These are phyloP conservation scores for Pythium folliculosum DNA, from an alignment of 352 stramenopile species.

Conservation along the genomic window DNA sequence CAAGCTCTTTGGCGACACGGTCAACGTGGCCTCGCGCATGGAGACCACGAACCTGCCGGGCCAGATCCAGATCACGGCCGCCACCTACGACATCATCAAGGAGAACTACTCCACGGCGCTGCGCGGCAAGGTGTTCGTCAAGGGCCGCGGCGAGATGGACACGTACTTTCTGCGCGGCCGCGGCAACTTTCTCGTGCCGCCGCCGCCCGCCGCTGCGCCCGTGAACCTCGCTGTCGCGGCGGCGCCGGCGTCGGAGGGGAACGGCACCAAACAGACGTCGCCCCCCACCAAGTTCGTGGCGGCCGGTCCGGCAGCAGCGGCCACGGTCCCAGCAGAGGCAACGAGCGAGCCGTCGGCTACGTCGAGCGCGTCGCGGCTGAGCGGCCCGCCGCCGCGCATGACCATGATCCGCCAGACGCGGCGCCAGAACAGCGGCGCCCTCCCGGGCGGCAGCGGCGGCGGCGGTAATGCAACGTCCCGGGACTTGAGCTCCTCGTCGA, in stretches of 20 bases:
- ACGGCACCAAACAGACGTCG: no score
- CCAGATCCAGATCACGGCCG: slow-evolving; percentile 82
- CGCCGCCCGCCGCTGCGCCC: slow-evolving; percentile 22
- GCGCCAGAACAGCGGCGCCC: slow-evolving; percentile 25
- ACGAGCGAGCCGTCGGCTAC: no score
- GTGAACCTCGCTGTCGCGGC: no score
- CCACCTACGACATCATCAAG: slow-evolving; percentile 64
- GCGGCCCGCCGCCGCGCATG: slow-evolving; percentile 15
- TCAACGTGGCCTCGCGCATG: slow-evolving; percentile 87
- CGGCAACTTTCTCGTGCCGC: slow-evolving; percentile 57
- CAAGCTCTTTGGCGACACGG: slow-evolving; percentile 88
- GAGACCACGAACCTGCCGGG: slow-evolving; percentile 79
- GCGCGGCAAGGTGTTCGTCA: slow-evolving; percentile 79
- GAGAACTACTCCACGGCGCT: slow-evolving; percentile 71
- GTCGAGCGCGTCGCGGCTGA: background rate
- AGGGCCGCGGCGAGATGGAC: slow-evolving; percentile 82
- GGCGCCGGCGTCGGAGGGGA: no score
- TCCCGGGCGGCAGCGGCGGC: no score
- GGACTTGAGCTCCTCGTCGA: background rate
- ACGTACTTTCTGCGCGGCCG: slow-evolving; percentile 79
- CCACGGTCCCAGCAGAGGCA: no score
- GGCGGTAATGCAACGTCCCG: no score
- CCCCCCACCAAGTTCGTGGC: no score
- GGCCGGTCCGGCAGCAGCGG: no score
- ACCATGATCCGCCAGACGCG: slow-evolving; percentile 29